Evolutionary conservation across 148 eudicot genomes (phyloP).

Genomic region (Persicaria tinctoria): DNA sequence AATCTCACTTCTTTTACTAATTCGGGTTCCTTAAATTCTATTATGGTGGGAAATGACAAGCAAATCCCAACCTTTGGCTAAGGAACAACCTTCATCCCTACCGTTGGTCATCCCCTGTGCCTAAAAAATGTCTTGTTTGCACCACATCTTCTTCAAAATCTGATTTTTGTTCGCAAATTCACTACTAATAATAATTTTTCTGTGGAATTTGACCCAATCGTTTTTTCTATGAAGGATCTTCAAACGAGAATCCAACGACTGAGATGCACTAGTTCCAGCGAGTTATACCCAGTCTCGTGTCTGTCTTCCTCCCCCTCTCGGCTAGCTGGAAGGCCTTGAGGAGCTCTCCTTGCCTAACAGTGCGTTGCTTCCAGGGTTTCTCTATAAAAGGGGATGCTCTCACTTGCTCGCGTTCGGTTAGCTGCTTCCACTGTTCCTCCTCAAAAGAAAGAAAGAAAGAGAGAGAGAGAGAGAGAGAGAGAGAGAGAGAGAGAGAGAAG

Average conservation of each 20-base stretch:
- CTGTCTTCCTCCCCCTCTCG: too few relatives aligned
- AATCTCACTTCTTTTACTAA: background rate
- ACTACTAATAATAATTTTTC: background rate
- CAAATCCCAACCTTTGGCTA: background rate
- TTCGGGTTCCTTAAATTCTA: background rate
- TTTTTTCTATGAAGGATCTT: constrained; percentile 5
- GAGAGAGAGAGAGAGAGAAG: too few relatives aligned
- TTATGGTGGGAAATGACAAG: background rate
- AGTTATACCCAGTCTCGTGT: too few relatives aligned
- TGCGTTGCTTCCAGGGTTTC: too few relatives aligned
- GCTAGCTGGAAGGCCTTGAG: too few relatives aligned
- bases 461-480: too few relatives aligned
- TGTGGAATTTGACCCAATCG: background rate
- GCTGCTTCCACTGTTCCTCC: too few relatives aligned
- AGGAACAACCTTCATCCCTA: background rate
- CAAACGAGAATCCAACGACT: background rate
- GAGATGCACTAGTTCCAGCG: background rate
- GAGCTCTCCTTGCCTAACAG: too few relatives aligned
- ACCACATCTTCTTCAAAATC: background rate
- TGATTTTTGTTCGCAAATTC: background rate
- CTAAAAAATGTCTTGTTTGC: background rate
- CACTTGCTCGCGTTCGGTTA: too few relatives aligned
- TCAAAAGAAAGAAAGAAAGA: too few relatives aligned
- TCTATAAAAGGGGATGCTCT: too few relatives aligned
- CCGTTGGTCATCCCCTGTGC: background rate